Base-by-base conservation (phyloP, 495 filamentous ascomycete genomes). In the Aspergillus carlsbadensis region DNA sequence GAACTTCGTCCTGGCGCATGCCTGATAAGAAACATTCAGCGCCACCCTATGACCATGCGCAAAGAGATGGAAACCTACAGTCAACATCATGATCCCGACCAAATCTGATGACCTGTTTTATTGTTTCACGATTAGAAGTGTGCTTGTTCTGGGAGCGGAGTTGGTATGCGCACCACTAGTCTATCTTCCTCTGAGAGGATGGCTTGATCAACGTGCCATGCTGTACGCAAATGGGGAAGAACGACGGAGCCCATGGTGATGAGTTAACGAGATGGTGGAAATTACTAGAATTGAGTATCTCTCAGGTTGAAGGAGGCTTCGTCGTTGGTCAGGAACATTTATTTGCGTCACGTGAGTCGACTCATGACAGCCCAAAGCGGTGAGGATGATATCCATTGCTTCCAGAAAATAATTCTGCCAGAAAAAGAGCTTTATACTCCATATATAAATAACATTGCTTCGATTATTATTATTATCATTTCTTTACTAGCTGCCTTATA, bases 121-220 rank as follows among this genome's bases (percentile, higher is more conserved):
- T 11, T 15, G 17, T 3, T 31, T 14, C 11, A 22, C 33, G 10
- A 26, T 59, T 26, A 48, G 49, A 50, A 37, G 3, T 39, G 20
- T 21, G 8, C 17, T 35, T 52, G 40, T 18, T 18, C 14, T 50
- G 29, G 31, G 13, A 36, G 4, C n/a, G 15, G 26, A 29, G 22
- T 35, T 11, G 17, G 20, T 2, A 46, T 37, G 54, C 63, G 18
- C 37, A 96, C 88, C n/a, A 98, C 94, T 4, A 98, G 83, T 31
- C 94, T 87, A 61, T 98, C 94, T 61, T 96, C 92, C 72, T 98
- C 94, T 13, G 85, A 87, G 60, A 94, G 84, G 64, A 95, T 96
- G 44, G 89, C 90, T 75, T 96, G 92, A 76, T 96, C 92, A 56
- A 96, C 91, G 64, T 96, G 92, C 93, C 94, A 98, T 60, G 91